These are phyloP conservation scores for Pseudogymnoascus sp. DNA, from an alignment of 2,329 filamentous ascomycete species.

Conservation along the genomic window DNA sequence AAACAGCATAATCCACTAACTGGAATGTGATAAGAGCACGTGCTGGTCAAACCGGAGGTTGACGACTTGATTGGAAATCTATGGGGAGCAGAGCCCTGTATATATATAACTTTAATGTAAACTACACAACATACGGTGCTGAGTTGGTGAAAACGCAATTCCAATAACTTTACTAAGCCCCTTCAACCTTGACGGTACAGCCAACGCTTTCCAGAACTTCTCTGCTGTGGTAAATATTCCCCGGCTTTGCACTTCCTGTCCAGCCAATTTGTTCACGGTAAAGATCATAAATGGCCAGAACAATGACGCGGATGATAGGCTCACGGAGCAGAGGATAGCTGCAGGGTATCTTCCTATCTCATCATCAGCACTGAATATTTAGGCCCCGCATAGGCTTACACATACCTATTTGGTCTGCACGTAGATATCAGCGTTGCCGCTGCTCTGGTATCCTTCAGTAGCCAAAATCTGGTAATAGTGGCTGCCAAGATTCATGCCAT, in stretches of 20 bases:
- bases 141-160: neutral
- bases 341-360: neutral
- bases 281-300: neutral
- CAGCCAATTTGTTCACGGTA: neutral
- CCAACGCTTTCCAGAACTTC: neutral
- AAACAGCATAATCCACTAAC: neutral
- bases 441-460: slow-evolving; percentile 44
- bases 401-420: neutral
- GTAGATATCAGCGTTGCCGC: slow-evolving; percentile 36
- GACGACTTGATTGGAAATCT: neutral
- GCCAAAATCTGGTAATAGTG: slow-evolving; percentile 46
- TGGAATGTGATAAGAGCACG: slow-evolving; percentile 33
- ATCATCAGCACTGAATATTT: slow-evolving; percentile 33
- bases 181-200: neutral
- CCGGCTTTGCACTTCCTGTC: neutral
- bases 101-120: neutral
- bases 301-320: neutral
- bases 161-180: neutral
- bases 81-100: neutral
- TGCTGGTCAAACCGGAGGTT: neutral
- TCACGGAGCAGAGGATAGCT: neutral
- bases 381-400: slow-evolving; percentile 30
- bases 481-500: slow-evolving; percentile 38
- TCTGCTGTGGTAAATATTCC: neutral
- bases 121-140: neutral